Evolutionary conservation across 176 grass and related monocot genomes (phyloP).

Genomic region (Avena sativa): DNA sequence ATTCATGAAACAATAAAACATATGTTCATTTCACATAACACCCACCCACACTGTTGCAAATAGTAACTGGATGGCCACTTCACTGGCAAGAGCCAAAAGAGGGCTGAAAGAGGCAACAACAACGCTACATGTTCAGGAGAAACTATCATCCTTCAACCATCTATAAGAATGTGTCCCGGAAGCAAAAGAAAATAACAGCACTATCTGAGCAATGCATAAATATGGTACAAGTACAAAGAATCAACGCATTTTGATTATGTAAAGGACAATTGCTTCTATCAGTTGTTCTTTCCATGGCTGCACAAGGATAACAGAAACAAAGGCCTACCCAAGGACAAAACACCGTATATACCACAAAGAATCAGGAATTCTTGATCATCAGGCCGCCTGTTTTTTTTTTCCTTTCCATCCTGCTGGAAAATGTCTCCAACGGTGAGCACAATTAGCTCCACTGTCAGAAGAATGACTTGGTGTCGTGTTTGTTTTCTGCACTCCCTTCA

Average conservation of each 20-base stretch:
- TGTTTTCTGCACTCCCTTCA: not conserved
- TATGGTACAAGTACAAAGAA: constrained; percentile 18
- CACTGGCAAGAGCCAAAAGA: not conserved
- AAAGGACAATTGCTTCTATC: constrained; percentile 9
- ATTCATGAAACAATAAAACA: not conserved
- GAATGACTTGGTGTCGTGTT: not conserved
- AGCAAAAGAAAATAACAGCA: not conserved
- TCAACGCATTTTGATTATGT: constrained; percentile 32
- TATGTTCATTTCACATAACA: not conserved
- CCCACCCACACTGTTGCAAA: not conserved
- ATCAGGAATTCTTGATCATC: constrained; percentile 47
- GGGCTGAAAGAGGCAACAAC: not conserved
- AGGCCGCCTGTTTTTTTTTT: not conserved
- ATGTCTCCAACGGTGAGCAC: constrained; percentile 18
- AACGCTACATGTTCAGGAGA: not conserved
- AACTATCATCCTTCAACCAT: not conserved
- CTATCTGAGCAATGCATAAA: constrained; percentile 5
- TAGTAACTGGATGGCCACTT: not conserved
- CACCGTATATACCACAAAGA: constrained; percentile 55
- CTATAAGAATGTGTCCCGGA: not conserved
- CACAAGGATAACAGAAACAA: constrained; percentile 17
- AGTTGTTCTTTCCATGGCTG: constrained; percentile 12
- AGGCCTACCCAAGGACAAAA: not conserved
- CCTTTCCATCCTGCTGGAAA: not conserved
- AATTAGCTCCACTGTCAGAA: constrained; percentile 32